Conservation (phyloP, 345 rosid species). For the Trapa incisa region DNA sequence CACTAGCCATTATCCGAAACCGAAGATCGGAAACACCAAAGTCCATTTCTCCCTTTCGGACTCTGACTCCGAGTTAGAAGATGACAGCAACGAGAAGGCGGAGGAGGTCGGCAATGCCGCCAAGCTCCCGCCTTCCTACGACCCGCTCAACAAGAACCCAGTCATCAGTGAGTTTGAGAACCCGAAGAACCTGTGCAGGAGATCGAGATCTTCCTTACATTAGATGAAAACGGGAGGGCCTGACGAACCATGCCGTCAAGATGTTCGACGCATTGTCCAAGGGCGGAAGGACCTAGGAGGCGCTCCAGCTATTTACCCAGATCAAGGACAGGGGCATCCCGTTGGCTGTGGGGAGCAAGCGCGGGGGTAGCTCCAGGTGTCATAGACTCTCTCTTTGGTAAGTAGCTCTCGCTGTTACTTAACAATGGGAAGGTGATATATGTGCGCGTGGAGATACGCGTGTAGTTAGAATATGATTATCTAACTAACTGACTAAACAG, state of each 20-base stretch:
- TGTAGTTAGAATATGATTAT: too few species aligned
- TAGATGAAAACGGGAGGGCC: constrained; percentile 44
- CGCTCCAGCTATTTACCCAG: constrained; percentile 53
- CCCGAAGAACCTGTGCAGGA: constrained; percentile 44
- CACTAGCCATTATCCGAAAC: not conserved
- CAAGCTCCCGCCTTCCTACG: constrained; percentile 53
- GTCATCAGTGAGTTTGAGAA: constrained; percentile 38
- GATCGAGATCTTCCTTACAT: constrained; percentile 29
- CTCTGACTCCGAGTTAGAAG: constrained; percentile 27
- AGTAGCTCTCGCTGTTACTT: too few species aligned
- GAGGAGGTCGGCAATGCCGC: constrained; percentile 4
- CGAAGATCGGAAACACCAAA: constrained; percentile 30
- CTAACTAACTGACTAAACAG: too few species aligned
- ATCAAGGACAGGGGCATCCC: constrained; percentile 53
- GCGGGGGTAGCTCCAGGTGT: too few species aligned
- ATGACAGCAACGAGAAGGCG: constrained; percentile 7
- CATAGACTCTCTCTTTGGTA: too few species aligned
- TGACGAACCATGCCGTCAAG: constrained; percentile 46
- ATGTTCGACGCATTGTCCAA: constrained; percentile 80
- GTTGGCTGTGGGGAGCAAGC: constrained; percentile 22
- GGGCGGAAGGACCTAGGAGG: constrained; percentile 66
- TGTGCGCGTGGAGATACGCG: too few species aligned
- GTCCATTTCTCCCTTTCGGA: constrained; percentile 62
- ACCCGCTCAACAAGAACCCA: constrained; percentile 48
- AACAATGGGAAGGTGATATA: too few species aligned